Evolutionary conservation across 805 yeast species (phyloP).

Genomic region (Pichia cephalocereana): DNA sequence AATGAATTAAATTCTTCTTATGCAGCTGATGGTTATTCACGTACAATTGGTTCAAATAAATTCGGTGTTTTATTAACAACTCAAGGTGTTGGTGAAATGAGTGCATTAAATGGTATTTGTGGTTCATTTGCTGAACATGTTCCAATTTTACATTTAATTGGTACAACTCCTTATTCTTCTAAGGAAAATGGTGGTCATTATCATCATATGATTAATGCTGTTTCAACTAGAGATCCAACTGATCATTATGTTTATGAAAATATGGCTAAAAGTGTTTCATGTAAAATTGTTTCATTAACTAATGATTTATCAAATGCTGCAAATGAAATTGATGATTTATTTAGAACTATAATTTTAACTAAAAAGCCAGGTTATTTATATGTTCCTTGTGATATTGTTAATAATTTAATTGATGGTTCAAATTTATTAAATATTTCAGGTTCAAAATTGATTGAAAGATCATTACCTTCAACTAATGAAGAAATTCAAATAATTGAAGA

Average conservation of each 20-base stretch:
- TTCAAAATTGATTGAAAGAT: constrained; percentile 14
- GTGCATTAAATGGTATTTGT: constrained; percentile 73
- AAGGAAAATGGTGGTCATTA: constrained; percentile 24
- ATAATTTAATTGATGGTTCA: constrained; percentile 30
- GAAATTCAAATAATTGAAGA: constrained; percentile 12
- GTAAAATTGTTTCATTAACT: constrained; percentile 42
- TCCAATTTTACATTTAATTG: constrained; percentile 78
- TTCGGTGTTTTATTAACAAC: constrained; percentile 65
- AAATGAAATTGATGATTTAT: constrained; percentile 58
- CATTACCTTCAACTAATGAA: constrained; percentile 8
- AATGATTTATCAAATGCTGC: constrained; percentile 40
- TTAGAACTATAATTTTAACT: constrained; percentile 41
- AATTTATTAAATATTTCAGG: constrained; percentile 16
- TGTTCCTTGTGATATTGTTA: constrained; percentile 64
- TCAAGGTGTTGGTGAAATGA: constrained; percentile 83
- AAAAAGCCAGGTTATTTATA: constrained; percentile 79
- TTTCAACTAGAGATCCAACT: constrained; percentile 37
- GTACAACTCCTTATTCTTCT: constrained; percentile 45
- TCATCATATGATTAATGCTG: constrained; percentile 56
- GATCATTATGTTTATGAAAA: constrained; percentile 60
- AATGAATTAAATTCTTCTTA: constrained; percentile 88
- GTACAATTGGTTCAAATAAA: constrained; percentile 35
- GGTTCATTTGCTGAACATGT: constrained; percentile 79
- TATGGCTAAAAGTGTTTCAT: constrained; percentile 48
- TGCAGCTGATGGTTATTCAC: constrained; percentile 83